Conservation (phyloP, 1,139 yeast genomes). For the Kodamaea derodonti region DNA sequence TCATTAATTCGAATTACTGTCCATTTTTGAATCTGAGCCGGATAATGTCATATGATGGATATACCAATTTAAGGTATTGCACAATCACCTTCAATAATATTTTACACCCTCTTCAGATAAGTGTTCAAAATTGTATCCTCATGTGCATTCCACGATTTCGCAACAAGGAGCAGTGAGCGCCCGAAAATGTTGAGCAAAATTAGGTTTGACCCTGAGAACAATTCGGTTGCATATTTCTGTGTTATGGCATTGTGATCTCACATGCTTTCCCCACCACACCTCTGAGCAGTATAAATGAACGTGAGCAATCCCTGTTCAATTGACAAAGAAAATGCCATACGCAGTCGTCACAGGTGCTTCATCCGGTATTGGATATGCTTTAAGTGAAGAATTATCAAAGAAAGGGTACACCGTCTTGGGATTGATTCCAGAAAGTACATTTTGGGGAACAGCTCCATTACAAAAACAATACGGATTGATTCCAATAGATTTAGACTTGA, state of each 20-base stretch:
- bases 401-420: constrained; percentile 36
- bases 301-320: no score
- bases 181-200: background rate
- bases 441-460: constrained; percentile 26
- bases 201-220: no score
- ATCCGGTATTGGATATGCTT: constrained; percentile 36
- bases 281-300: no score
- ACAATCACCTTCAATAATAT: no score
- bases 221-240: background rate
- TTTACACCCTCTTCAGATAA: no score
- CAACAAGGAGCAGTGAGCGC: background rate
- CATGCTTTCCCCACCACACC: constrained; percentile 1
- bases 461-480: constrained; percentile 24
- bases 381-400: constrained; percentile 24
- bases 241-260: constrained; percentile 1
- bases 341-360: constrained; percentile 41
- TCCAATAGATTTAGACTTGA: constrained; percentile 31
- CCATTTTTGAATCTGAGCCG: no score
- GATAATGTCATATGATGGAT: no score
- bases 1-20: no score
- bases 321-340: constrained; percentile 13
- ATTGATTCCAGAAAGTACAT: constrained; percentile 23
- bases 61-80: no score
- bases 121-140: no score
- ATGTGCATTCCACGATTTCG: no score